These are phyloP conservation scores for Malus domestica DNA, from an alignment of 306 rosid species.

Conservation along the genomic window DNA sequence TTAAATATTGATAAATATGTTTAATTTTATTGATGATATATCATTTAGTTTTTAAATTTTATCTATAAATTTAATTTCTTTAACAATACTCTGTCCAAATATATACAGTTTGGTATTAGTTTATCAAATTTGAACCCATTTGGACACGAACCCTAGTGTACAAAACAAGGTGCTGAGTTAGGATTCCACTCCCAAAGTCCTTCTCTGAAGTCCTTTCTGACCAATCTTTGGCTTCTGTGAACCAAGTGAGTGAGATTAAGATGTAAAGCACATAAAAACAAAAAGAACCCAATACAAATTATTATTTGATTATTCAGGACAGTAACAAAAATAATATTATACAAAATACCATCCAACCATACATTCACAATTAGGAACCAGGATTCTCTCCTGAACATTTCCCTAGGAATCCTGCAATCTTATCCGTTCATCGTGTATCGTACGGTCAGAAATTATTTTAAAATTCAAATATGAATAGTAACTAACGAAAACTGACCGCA, in stretches of 20 bases:
- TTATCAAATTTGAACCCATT: constrained; percentile 1
- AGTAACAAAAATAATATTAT: background rate
- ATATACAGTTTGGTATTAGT: background rate
- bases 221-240: constrained; percentile 29
- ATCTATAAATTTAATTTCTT: too few species aligned
- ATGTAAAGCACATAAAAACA: constrained; percentile 43
- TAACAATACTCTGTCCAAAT: accelerated
- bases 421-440: too few species aligned
- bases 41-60: too few species aligned
- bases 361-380: constrained; percentile 21
- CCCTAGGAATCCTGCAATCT: too few species aligned
- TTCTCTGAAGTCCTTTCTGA: constrained; percentile 16
- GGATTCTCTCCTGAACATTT: too few species aligned
- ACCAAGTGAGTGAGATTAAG: constrained; percentile 10
- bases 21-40: accelerated
- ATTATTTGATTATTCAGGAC: constrained; percentile 3
- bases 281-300: constrained; percentile 21
- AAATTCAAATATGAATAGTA: too few species aligned
- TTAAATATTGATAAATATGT: accelerated
- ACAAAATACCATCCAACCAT: constrained; percentile 29
- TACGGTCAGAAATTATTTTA: too few species aligned
- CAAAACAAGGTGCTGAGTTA: constrained; percentile 4
- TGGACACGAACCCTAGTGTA: background rate
- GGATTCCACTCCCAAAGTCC: constrained; percentile 13
- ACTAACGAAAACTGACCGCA: too few species aligned